These are phyloP conservation scores for Tricholoma terreum DNA, from an alignment of 768 basidiomycete genomes.

Conservation along the genomic window DNA sequence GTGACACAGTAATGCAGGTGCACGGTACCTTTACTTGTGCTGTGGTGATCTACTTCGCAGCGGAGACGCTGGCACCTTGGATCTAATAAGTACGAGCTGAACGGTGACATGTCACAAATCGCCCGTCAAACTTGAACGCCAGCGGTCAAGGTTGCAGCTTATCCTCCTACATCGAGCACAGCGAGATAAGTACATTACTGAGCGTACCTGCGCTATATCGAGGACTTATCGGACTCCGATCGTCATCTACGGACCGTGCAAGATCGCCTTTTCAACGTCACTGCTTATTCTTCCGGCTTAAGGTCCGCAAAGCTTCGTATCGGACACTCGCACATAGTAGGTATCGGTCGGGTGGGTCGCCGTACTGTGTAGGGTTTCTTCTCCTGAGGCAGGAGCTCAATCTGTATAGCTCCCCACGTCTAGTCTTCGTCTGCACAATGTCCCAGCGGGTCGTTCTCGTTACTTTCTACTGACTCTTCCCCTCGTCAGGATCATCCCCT, in stretches of 20 bases:
- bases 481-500: conserved; percentile 1
- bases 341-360: neutral
- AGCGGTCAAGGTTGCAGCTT: neutral
- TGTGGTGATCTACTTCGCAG: no score
- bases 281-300: conserved; percentile 13
- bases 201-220: conserved; percentile 4
- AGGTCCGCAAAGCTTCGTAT: conserved; percentile 18
- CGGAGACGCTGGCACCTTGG: no score
- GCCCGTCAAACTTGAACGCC: neutral
- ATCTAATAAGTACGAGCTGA: no score
- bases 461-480: conserved; percentile 27
- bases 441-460: conserved; percentile 23
- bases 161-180: neutral
- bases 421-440: conserved; percentile 13
- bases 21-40: no score
- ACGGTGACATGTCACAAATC: conserved; percentile 1
- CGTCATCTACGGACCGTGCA: conserved; percentile 11
- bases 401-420: neutral
- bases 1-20: no score
- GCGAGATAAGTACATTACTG: neutral
- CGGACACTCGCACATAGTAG: conserved; percentile 19
- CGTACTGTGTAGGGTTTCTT: neutral
- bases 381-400: neutral
- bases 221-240: conserved; percentile 14
- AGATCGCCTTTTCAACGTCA: conserved; percentile 4